Percentiles rank a stretch among this genome's conserved stretches.
phyloP scores from a whole-genome alignment of 495 filamentous ascomycete species.

The Elasticomyces elasticus region DNA sequence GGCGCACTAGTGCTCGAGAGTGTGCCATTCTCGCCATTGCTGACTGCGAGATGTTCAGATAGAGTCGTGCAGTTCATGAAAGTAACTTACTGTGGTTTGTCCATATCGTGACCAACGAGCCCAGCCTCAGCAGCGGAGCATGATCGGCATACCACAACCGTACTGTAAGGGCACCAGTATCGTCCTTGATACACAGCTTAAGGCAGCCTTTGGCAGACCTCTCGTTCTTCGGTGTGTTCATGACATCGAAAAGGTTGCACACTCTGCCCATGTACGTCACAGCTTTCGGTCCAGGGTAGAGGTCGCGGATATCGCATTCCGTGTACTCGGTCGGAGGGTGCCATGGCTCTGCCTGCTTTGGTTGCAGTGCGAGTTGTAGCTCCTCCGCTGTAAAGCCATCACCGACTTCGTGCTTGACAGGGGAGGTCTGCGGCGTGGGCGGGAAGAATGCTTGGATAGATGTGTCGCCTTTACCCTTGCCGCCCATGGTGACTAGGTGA shows the following conservation, averaged over 20 bases:
- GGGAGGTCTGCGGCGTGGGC: conserved; percentile 10
- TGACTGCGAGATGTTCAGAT: conserved; percentile 11
- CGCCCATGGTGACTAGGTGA: not conserved
- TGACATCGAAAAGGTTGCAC: conserved; percentile 43
- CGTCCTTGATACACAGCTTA: conserved; percentile 48
- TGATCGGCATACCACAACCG: conserved; percentile 31
- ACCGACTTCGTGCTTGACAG: conserved; percentile 20
- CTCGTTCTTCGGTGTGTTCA: conserved; percentile 32
- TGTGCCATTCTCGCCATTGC: conserved; percentile 27
- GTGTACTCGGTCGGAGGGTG: conserved; percentile 46
- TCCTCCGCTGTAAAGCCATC: conserved; percentile 46
- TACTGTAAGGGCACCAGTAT: conserved; percentile 47
- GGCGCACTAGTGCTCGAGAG: conserved; percentile 28
- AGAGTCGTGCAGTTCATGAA: not conserved
- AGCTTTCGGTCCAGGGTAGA: conserved; percentile 42
- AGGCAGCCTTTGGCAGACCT: conserved; percentile 41
- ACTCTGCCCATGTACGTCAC: conserved; percentile 50
- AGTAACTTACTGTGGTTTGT: conserved; percentile 20
- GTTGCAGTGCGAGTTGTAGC: conserved; percentile 33
- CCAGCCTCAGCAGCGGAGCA: conserved; percentile 27
- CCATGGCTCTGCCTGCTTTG: conserved; percentile 39
- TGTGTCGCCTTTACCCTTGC: conserved; percentile 11
- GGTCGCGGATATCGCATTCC: conserved; percentile 38
- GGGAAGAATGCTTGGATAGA: conserved; percentile 21
- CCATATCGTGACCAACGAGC: conserved; percentile 32